Base-by-base conservation (phyloP, 2,329 filamentous ascomycete species). In the Elsinoe batatas region DNA sequence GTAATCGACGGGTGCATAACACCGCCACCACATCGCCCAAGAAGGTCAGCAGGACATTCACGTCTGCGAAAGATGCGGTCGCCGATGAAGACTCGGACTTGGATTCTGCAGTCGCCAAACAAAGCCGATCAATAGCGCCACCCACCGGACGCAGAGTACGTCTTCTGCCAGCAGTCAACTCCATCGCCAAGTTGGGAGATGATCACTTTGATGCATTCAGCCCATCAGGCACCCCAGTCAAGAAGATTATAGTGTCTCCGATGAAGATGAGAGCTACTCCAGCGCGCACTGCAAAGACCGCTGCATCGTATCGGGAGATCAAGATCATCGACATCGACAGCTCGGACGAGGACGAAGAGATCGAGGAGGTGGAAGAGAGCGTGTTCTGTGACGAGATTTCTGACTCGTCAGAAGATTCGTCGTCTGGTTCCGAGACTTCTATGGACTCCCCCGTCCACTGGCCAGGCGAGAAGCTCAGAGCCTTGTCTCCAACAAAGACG, bases 301-400 rank as follows among this genome's bases (percentile, higher is more conserved):
- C 22, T n/a, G 43, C 51, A 3, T 26, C 38, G 15, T 43, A 51
- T 33, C 47, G 38, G 2, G 56, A 55, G 20, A 37, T 53, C 1
- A 50, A 49, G 33, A 26, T 26, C 18, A 38, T 51, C 12, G 30
- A 38, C 37, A 15, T 51, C 11, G 47, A 51, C 22, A 20, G 32
- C 8, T 51, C 47, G 1, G 54, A 57, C 15, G 60, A 62, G 6
- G 57, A 58, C 1, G 63, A 63, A 30, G 63, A 64, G 7, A 30
- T 44, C 37, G 53, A 58, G 6, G 65, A 69, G 38, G 47, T 65
- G 3, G 66, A 69, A 47, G 65, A 68, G 58, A 69, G 67, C 60
- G 62, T 69, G 11, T 67, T 63, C 63, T 67, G 66, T 47, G 66
- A 63, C 11, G 65, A 33, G 7, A 18, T 20, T 2, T 13, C 32